Evolutionary conservation across 202 grass and related monocot genomes (phyloP), one percentile per base, ranked within the genome.

Genomic region (Schoenoplectus tabernaemontani): DNA sequence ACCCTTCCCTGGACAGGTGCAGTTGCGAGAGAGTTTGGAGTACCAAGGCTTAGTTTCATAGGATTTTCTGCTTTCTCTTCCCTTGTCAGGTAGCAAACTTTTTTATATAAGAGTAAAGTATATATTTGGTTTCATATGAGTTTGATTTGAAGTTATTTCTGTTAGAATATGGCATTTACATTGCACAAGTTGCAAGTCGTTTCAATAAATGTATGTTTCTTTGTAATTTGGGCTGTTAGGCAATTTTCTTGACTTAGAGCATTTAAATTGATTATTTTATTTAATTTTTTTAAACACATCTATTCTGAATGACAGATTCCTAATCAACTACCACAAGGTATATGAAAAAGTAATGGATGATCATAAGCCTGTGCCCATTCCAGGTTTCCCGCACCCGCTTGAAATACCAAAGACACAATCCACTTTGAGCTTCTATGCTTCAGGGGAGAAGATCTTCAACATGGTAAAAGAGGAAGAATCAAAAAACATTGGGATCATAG

Each of bases 1-100:
- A 88, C 85, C 65, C 83, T 90, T 32, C 81, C 88, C 9, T 93
- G 85, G 87, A 93, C 88, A 58, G 76, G 79, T 13, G 76, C 83
- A 34, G 77, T 90, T 37, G 86, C 88, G 34, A 86, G 81, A 20
- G 87, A 87, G 15, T 80, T 93, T 46, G 72, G 67, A 34, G 77
- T 90, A 42, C 86, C 88, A 0, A 80, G 81, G 65, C 63, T 90
- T 59, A 87, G 65, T 64, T 93, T 90, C 41, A 78, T 82, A 17
- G 78, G 86, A 16, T 84, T 90, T 8, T 83, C 80, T 22, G 77
- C 79, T 66, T 93, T 88, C 85, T 74, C 83, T 19, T 82, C 87
- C 24, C 77, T 88, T 43, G 64, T 71, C 81, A 80, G 79, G 72
- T 80, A 80, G 5, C 11, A 26, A 33, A 42, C 6, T 78, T 38